These are phyloP conservation scores for Tetrapyrgos nigripes DNA, from an alignment of 1,284 basidiomycete species.

Conservation along the genomic window DNA sequence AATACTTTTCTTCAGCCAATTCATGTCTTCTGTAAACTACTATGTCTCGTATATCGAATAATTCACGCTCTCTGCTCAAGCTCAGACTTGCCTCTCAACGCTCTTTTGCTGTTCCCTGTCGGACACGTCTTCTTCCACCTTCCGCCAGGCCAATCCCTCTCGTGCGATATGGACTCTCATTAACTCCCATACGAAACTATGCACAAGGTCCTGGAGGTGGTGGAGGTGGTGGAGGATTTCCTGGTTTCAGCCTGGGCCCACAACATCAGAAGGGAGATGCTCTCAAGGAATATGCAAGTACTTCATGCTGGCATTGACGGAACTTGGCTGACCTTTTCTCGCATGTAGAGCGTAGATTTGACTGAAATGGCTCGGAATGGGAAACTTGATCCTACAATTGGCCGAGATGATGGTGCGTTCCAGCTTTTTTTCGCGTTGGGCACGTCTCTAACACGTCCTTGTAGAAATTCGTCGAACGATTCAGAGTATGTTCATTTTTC, in stretches of 20 bases:
- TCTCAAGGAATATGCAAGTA: constrained; percentile 81
- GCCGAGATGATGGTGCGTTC: constrained; percentile 76
- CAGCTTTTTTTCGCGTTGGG: not conserved
- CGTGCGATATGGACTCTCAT: constrained; percentile 13
- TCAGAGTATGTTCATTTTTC: constrained; percentile 66
- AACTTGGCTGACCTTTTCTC: not conserved
- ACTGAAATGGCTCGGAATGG: constrained; percentile 85
- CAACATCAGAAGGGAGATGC: constrained; percentile 82
- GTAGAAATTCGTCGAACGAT: constrained; percentile 89
- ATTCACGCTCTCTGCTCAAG: constrained; percentile 3
- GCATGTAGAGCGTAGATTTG: constrained; percentile 85
- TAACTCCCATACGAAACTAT: constrained; percentile 26
- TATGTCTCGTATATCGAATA: constrained; percentile 3
- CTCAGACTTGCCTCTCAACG: constrained; percentile 9
- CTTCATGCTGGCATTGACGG: not conserved
- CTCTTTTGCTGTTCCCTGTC: not conserved
- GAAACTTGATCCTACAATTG: constrained; percentile 91
- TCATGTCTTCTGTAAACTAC: not conserved
- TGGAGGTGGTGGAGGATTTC: constrained; percentile 50
- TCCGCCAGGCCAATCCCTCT: constrained; percentile 1
- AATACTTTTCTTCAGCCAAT: too few relatives aligned
- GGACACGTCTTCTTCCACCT: constrained; percentile 3
- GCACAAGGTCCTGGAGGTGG: constrained; percentile 44
- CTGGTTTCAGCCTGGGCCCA: constrained; percentile 59
- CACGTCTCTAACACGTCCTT: constrained; percentile 11